phyloP scores from a whole-genome alignment of 1,139 yeast genomes.

The Groenewaldozyma sp. region DNA sequence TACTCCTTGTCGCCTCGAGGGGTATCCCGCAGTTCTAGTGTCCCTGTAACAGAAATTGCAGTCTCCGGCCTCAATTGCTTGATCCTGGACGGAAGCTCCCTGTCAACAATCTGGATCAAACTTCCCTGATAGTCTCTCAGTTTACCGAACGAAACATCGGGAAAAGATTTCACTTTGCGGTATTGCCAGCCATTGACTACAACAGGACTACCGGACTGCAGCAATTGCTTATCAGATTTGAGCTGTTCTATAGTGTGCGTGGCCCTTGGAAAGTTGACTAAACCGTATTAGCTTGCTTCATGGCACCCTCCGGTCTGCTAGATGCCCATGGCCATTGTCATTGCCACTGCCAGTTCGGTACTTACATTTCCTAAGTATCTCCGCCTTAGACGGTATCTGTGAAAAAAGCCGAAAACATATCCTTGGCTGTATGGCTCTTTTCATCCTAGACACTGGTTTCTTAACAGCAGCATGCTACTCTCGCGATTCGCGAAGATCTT shows the following conservation, averaged over 20 bases:
- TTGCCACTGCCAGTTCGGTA: not conserved
- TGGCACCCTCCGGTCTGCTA: too few relatives aligned
- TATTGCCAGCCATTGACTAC: constrained; percentile 73
- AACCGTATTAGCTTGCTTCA: too few relatives aligned
- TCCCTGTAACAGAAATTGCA: constrained; percentile 62
- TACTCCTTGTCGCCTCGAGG: constrained; percentile 29
- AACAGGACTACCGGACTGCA: constrained; percentile 8
- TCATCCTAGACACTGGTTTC: too few relatives aligned
- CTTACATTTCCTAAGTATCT: constrained; percentile 14
- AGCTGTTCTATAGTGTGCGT: constrained; percentile 12
- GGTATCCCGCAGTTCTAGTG: constrained; percentile 25
- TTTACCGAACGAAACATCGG: constrained; percentile 54
- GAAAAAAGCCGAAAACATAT: too few relatives aligned
- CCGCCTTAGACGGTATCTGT: constrained; percentile 9
- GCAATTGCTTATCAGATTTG: not conserved
- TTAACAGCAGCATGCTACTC: too few relatives aligned
- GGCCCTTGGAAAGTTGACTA: constrained; percentile 16
- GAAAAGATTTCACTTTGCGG: constrained; percentile 55
- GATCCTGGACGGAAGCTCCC: constrained; percentile 39
- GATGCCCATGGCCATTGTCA: too few relatives aligned
- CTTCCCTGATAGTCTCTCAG: constrained; percentile 68
- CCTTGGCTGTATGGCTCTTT: too few relatives aligned
- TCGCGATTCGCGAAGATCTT: too few relatives aligned
- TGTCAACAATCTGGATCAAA: constrained; percentile 53
- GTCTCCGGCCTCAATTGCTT: constrained; percentile 59